Evolutionary conservation across 495 filamentous ascomycete species (phyloP), one percentile per base, ranked within the genome.

Genomic region (Symbiotaphrina buchneri): DNA sequence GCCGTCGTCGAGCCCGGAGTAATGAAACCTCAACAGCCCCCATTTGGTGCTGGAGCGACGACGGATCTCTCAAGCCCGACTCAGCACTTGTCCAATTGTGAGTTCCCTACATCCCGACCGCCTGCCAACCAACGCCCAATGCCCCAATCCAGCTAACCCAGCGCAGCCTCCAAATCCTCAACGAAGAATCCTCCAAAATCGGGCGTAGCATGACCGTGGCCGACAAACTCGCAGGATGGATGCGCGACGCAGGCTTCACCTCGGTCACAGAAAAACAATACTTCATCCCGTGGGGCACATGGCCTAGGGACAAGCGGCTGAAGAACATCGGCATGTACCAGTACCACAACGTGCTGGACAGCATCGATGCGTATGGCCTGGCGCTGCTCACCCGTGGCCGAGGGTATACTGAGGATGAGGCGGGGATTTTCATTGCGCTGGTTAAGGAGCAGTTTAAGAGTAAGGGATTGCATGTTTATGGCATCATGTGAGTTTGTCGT

Each of bases 401-500:
- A 14, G 43, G 38, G 21, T 55, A 46, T 47, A 38, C 31, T 6
- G 34, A 38, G 17, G 35, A 42, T 10, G 42, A 43, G 19, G 43
- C 48, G 2, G 52, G 53, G 30, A 28, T 46, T 11, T 40, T 53
- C 26, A 30, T 53, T 8, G 37, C 41, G 1, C 37, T 63, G 30
- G 65, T 71, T 4, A 50, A 70, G 23, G 61, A 59, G 28, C 51
- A 55, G 28, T 51, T 75, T 13, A 54, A 60, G 15, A 53, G 71
- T 41, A 46, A 49, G 10, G 46, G 45, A 27, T 47, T 71, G 5
- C 69, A 72, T 40, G 52, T 57, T 5, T 73, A 68, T 35, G 47
- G 56, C 36, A 54, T 30, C 14, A 10, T 10, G 27, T 30, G 14
- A 7, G 27, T 30, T n/a, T n/a, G n/a, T n/a, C n/a, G n/a, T n/a